These are phyloP conservation scores for Zygotorulaspora mrakii DNA, from an alignment of 1,139 yeast species.

Conservation along the genomic window DNA sequence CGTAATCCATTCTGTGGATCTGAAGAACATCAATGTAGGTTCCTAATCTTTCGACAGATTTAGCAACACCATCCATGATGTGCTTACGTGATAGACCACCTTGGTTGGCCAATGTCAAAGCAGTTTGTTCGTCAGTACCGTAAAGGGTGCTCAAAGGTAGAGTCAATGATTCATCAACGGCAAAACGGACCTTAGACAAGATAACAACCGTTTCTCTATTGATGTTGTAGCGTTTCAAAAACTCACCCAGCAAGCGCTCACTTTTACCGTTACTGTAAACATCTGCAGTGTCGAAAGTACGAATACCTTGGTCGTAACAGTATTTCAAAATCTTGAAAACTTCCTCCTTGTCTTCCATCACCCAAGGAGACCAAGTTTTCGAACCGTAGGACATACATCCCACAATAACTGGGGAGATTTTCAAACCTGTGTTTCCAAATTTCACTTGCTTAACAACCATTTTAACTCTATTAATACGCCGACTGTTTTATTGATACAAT, in stretches of 20 bases:
- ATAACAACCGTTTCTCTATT: constrained; percentile 42
- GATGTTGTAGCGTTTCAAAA: constrained; percentile 39
- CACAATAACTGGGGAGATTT: constrained; percentile 45
- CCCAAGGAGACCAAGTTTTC: constrained; percentile 44
- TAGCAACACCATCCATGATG: constrained; percentile 44
- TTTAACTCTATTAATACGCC: too few relatives aligned
- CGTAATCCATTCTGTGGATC: constrained; percentile 46
- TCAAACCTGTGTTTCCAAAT: constrained; percentile 41
- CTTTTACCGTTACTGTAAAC: constrained; percentile 41
- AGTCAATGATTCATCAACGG: constrained; percentile 26
- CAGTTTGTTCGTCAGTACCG: constrained; percentile 3
- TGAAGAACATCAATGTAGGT: constrained; percentile 49
- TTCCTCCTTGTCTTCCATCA: constrained; percentile 39
- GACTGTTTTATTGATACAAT: too few relatives aligned
- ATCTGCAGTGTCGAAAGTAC: constrained; percentile 49
- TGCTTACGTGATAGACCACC: constrained; percentile 47
- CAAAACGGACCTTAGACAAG: constrained; percentile 38
- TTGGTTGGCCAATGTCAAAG: constrained; percentile 31
- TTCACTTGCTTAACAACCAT: constrained; percentile 19
- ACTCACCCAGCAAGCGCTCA: constrained; percentile 41
- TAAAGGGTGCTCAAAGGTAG: background rate
- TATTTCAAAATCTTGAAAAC: constrained; percentile 40
- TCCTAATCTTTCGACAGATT: constrained; percentile 45
- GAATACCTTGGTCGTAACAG: constrained; percentile 44
- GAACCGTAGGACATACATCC: constrained; percentile 52